Percentiles rank a stretch among this genome's conserved stretches.
These are phyloP conservation scores for Diaporthe eres DNA, from an alignment of 2,329 filamentous ascomycete species.

Conservation along the genomic window DNA sequence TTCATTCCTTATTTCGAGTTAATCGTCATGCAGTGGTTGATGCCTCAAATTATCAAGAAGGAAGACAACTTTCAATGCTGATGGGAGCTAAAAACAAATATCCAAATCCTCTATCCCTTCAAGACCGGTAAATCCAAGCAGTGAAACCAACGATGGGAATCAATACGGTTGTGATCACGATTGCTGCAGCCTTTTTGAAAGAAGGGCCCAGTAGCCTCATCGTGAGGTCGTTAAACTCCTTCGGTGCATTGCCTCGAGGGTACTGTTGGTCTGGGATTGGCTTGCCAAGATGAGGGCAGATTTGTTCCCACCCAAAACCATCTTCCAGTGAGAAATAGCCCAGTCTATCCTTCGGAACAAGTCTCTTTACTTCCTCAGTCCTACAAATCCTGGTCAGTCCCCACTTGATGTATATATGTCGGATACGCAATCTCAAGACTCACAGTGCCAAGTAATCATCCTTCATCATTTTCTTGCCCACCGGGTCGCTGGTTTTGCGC, in stretches of 20 bases:
- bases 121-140: background rate
- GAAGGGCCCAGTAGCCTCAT: conserved; percentile 18
- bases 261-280: conserved; percentile 49
- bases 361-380: conserved; percentile 28
- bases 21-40: background rate
- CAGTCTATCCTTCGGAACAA: conserved; percentile 47
- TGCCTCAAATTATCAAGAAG: background rate
- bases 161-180: background rate
- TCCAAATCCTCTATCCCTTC: background rate
- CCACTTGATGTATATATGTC: background rate
- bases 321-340: conserved; percentile 51
- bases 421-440: background rate
- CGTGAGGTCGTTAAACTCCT: conserved; percentile 45
- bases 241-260: conserved; percentile 49
- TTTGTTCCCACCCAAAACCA: conserved; percentile 54
- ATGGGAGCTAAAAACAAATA: background rate
- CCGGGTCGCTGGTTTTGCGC: conserved; percentile 6
- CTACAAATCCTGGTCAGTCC: conserved; percentile 21
- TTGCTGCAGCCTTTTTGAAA: conserved; percentile 11
- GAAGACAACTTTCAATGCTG: background rate
- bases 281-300: conserved; percentile 52
- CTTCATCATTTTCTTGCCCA: background rate
- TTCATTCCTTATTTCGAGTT: background rate
- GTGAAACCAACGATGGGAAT: background rate
- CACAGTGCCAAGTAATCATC: conserved; percentile 19